Base-by-base conservation (phyloP, 805 yeast genomes). In the Teunomyces stri region DNA sequence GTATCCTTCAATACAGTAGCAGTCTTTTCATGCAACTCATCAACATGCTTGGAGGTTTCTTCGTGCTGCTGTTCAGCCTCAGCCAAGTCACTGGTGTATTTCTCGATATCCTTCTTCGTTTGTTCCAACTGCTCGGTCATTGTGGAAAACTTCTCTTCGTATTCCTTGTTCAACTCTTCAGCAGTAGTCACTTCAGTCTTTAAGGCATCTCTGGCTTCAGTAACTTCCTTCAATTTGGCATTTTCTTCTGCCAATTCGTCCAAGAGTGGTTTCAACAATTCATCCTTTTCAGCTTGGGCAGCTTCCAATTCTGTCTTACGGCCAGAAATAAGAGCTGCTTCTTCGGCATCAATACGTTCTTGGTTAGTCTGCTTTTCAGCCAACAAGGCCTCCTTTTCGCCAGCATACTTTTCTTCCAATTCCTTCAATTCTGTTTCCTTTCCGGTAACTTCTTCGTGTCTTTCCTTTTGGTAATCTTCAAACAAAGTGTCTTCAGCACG, bases 211-310 rank as follows among this genome's bases (percentile, higher is more conserved):
- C 79, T 78, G 50, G 78, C 75, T 47, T 75, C 66, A 36, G 76
- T 74, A 54, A 82, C 68, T n/a, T 74, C 76, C 42, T 69, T 65
- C 58, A 82, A 70, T 51, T 76, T 75, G 21, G 66, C 68, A 30
- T 73, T 71, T 65, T 82, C 87, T 27, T 56, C 56, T 50, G 70
- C 72, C 56, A 80, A 69, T 55, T 78, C 82, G 31, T 72, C 81
- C 55, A 80, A 69, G 16, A 75, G 62, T 42, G 88, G 88, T 43
- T 77, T 74, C 53, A 81, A 61, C 42, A 74, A 75, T 47, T 69
- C 79, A 55, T 80, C 84, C 54, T 75, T 74, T 55, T 77, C 84
- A 11, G 69, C 66, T 59, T 81, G 80, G 62, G 79, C 66, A 33
- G 70, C 72, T 13, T 63, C 66, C 59, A 78, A 77, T 46, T 76